A percentile compares a stretch with the other conserved stretches of the same genome.
Evolutionary conservation across 805 yeast species (phyloP).

Genomic region (Lachancea meyersii): DNA sequence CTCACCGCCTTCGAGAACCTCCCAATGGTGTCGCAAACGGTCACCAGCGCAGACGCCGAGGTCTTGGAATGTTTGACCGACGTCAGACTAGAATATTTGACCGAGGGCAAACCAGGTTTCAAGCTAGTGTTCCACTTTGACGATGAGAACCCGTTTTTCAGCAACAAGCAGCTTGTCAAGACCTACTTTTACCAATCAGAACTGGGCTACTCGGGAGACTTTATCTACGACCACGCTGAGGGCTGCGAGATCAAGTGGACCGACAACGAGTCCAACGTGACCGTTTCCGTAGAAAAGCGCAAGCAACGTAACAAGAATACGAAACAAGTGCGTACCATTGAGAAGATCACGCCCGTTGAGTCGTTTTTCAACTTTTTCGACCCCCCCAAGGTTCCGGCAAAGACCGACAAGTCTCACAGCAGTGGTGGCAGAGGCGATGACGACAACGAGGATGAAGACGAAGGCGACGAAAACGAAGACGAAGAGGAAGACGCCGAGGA

Average conservation of each 20-base stretch:
- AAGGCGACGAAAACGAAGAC: slow-evolving; percentile 48
- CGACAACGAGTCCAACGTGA: slow-evolving; percentile 72
- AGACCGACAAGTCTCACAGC: neutral
- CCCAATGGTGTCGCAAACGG: slow-evolving; percentile 70
- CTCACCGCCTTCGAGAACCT: slow-evolving; percentile 88
- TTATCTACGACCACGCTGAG: slow-evolving; percentile 94
- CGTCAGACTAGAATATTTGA: slow-evolving; percentile 71
- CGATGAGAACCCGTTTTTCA: slow-evolving; percentile 65
- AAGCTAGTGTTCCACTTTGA: slow-evolving; percentile 75
- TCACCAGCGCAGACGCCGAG: slow-evolving; percentile 85
- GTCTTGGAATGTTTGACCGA: slow-evolving; percentile 65
- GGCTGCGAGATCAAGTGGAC: slow-evolving; percentile 80
- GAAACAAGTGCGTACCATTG: slow-evolving; percentile 92
- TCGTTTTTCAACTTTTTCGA: slow-evolving; percentile 94
- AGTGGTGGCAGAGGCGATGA: slow-evolving; percentile 1
- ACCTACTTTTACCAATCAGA: slow-evolving; percentile 92
- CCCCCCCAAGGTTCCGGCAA: slow-evolving; percentile 73
- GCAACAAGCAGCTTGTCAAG: slow-evolving; percentile 67
- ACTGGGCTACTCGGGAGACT: slow-evolving; percentile 91
- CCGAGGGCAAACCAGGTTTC: slow-evolving; percentile 67
- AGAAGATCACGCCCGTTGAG: slow-evolving; percentile 88
- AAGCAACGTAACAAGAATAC: slow-evolving; percentile 96
- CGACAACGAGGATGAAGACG: slow-evolving; percentile 37
- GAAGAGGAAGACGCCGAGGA: slow-evolving; percentile 54
- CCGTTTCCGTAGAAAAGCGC: slow-evolving; percentile 83